Conservation (phyloP, 768 basidiomycete genomes). For the Lentinus brumalis region DNA sequence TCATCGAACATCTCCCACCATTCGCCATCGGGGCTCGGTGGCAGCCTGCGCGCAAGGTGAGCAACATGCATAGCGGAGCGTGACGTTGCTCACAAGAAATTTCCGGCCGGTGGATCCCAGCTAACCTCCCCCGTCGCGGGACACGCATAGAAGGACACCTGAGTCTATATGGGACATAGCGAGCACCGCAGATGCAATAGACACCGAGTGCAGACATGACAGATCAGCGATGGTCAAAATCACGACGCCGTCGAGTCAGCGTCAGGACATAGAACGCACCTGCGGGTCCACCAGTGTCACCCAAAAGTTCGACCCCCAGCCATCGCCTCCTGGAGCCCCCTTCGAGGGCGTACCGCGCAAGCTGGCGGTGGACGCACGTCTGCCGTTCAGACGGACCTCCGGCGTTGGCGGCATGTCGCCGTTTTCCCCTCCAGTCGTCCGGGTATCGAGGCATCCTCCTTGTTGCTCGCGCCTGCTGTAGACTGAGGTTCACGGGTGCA, state of each 20-base stretch:
- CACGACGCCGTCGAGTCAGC: constrained; percentile 46
- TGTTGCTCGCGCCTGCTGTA: neutral
- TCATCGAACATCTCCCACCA: constrained; percentile 97
- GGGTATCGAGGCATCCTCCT: neutral
- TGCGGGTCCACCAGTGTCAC: constrained; percentile 91
- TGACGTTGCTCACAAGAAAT: constrained; percentile 70
- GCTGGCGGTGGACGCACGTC: constrained; percentile 22
- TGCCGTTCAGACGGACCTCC: constrained; percentile 32
- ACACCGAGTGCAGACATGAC: neutral
- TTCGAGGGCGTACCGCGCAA: constrained; percentile 10
- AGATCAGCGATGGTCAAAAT: neutral
- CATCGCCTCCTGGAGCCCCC: constrained; percentile 25
- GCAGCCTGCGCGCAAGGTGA: constrained; percentile 52
- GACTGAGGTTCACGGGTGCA: constrained; percentile 2
- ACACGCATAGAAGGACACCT: constrained; percentile 83
- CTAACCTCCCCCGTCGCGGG: constrained; percentile 90
- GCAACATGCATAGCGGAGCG: neutral
- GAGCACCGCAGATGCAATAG: constrained; percentile 2
- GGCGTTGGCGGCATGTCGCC: constrained; percentile 23
- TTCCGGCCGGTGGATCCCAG: constrained; percentile 90
- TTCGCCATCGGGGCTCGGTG: constrained; percentile 82
- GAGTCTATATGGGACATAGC: constrained; percentile 40
- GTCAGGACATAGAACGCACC: constrained; percentile 42
- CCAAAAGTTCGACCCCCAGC: constrained; percentile 94
- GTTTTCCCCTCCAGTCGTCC: constrained; percentile 8